Base-by-base conservation (phyloP, 495 filamentous ascomycete species). In the Penicillium lividum region DNA sequence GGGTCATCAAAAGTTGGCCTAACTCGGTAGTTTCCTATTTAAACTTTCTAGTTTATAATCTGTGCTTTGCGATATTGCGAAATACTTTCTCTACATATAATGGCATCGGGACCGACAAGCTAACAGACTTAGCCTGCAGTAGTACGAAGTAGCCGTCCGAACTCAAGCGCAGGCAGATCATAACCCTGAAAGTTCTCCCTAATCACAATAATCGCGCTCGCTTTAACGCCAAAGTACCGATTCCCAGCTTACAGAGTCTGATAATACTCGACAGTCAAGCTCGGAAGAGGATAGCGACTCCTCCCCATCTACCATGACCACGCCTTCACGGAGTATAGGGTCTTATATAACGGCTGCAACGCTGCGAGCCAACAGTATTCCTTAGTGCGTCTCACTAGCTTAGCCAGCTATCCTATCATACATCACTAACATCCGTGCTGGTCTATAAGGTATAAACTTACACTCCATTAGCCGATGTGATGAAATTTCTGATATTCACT, bases 361-460 rank as follows among this genome's bases (percentile, higher is more conserved):
- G 30, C 48, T 51, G 30, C 27, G 29, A 34, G 31, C 28, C 18
- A 18, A 51, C 48, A 51, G 30, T 51, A 8, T 51, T 18, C 48
- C 48, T 11, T 51, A 8, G 48, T 16, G n/a, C 15, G 15, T 51
- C 16, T 31, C 48, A 22, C 48, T 29, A 34, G 48, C 27, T 9
- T 8, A 51, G 31, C 48, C 48, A 16, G 48, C 48, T 33, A 31
- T 51, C 31, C 30, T 51, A 1, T n/a, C 48, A 34, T 51, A 4
- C 9, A 16, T 51, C 48, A 34, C 48, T 8, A 51, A 51, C 28
- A 51, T 51, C 30, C 25, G 16, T 13, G 48, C 29, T 1, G 48
- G 48, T 51, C 4, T 51, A 13, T 5, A 51, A 51, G 28, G 25
- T 9, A 16, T 51, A 22, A 16, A 15, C 7, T 16, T 51, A 7